A percentile compares a stretch with the other conserved stretches of the same genome.
phyloP scores from a whole-genome alignment of 2,329 filamentous ascomycete genomes.

The Akanthomyces uredinophilus region DNA sequence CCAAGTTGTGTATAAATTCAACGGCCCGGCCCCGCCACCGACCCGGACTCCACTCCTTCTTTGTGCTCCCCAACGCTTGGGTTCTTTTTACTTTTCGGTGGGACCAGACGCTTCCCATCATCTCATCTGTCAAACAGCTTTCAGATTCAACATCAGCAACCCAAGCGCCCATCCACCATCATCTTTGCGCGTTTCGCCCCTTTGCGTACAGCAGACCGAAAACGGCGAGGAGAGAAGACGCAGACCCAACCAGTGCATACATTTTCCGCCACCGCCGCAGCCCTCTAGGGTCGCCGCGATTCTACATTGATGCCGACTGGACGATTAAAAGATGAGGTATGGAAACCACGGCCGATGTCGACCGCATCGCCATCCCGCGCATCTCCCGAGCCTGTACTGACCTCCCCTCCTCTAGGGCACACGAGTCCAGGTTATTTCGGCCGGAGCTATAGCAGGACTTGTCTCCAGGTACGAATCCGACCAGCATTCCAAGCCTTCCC shows the following conservation, averaged over 20 bases:
- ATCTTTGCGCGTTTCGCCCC: background rate
- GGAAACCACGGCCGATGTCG: slow-evolving; percentile 12
- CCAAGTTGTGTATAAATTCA: background rate
- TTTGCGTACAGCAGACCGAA: background rate
- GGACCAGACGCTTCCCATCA: background rate
- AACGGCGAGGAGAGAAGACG: background rate
- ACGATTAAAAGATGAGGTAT: slow-evolving; percentile 56
- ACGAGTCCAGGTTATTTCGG: slow-evolving; percentile 49
- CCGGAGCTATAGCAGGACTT: slow-evolving; percentile 67
- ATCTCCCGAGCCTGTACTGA: background rate
- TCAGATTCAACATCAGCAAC: background rate
- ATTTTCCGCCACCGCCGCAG: background rate
- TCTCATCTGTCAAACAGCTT: background rate
- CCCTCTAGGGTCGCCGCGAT: background rate
- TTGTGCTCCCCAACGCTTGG: background rate
- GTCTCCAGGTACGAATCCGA: slow-evolving; percentile 64
- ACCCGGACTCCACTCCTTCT: background rate
- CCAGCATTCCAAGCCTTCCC: background rate
- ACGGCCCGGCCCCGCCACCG: background rate
- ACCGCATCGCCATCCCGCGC: background rate
- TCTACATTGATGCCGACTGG: slow-evolving; percentile 38
- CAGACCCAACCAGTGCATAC: background rate
- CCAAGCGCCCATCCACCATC: background rate
- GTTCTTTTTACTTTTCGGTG: background rate
- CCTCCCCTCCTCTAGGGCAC: slow-evolving; percentile 40